phyloP scores from a whole-genome alignment of 2,329 filamentous ascomycete species.

The Teratosphaeria viscida region DNA sequence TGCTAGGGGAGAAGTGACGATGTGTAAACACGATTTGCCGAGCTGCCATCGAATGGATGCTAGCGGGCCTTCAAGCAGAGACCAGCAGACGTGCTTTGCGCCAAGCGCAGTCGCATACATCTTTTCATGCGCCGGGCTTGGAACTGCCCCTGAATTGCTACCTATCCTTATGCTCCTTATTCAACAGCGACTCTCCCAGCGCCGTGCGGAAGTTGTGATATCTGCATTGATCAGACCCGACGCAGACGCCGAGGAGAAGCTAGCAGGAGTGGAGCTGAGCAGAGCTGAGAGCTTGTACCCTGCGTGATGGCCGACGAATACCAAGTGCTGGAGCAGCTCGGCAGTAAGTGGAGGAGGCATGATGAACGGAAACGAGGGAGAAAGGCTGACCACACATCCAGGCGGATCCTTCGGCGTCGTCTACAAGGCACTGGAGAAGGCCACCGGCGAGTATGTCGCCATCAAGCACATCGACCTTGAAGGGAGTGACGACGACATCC shows the following conservation, averaged over 20 bases:
- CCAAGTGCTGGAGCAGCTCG: conserved; percentile 90
- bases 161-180: background rate
- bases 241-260: background rate
- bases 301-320: conserved; percentile 65
- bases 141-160: background rate
- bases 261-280: background rate
- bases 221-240: background rate
- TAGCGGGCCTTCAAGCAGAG: background rate
- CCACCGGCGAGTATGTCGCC: conserved; percentile 84
- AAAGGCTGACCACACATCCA: conserved; percentile 26
- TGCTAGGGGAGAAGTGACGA: background rate
- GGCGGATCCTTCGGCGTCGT: conserved; percentile 94
- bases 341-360: conserved; percentile 53
- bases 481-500: conserved; percentile 95
- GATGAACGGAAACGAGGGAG: background rate
- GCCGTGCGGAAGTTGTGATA: background rate
- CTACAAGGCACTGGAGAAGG: conserved; percentile 88
- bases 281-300: background rate
- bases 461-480: conserved; percentile 99
- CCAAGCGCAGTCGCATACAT: background rate
- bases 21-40: background rate
- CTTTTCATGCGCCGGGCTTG: background rate
- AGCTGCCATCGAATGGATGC: background rate
- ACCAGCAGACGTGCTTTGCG: background rate
- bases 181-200: background rate